phyloP scores from a whole-genome alignment of 176 grass and related monocot species.

The Oryza officinalis region DNA sequence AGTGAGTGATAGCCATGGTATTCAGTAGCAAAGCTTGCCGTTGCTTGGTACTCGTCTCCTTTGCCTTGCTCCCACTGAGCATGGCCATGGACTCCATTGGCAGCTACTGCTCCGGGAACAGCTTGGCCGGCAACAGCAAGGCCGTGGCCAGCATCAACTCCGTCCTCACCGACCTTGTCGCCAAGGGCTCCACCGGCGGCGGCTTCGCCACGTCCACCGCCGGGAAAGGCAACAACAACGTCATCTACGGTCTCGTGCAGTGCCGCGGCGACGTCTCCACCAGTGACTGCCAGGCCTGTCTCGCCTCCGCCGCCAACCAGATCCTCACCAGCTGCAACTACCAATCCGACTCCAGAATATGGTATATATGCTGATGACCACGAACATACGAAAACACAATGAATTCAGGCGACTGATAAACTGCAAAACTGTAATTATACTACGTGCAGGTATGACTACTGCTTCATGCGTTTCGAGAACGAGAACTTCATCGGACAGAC shows the following conservation, averaged over 20 bases:
- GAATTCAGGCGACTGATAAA: too few relatives aligned
- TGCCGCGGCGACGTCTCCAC: conserved; percentile 65
- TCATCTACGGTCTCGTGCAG: conserved; percentile 65
- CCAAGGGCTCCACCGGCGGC: conserved; percentile 48
- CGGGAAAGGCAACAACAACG: conserved; percentile 14
- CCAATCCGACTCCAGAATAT: conserved; percentile 61
- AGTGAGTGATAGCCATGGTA: conserved; percentile 41
- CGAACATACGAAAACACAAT: neutral
- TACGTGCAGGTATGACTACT: conserved; percentile 64
- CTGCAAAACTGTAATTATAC: neutral
- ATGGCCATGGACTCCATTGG: conserved; percentile 49
- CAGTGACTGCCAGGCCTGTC: conserved; percentile 57
- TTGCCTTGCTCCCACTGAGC: conserved; percentile 42
- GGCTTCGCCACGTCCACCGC: conserved; percentile 58
- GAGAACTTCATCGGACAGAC: conserved; percentile 45
- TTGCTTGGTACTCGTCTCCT: conserved; percentile 32
- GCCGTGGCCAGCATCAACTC: conserved; percentile 39
- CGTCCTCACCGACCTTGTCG: conserved; percentile 62
- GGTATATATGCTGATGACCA: neutral
- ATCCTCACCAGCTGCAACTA: conserved; percentile 48
- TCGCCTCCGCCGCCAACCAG: conserved; percentile 58
- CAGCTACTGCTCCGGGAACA: conserved; percentile 42
- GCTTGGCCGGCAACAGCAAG: conserved; percentile 30
- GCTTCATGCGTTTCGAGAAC: conserved; percentile 66
- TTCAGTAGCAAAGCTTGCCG: conserved; percentile 7